These are phyloP conservation scores for Ciborinia camelliae DNA, from an alignment of 2,329 filamentous ascomycete genomes.

Conservation along the genomic window DNA sequence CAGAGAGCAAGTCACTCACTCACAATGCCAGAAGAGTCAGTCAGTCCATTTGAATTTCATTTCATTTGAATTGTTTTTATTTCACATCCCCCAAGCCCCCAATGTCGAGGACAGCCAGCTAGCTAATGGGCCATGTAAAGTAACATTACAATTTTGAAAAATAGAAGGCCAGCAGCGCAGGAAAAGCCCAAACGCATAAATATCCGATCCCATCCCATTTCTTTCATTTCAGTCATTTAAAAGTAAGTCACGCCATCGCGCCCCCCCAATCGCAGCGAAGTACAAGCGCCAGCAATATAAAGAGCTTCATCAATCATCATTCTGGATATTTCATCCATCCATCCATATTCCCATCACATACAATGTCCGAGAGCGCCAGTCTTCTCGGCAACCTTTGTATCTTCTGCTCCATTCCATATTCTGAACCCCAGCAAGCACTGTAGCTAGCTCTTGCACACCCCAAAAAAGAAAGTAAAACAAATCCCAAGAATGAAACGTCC, in stretches of 20 bases:
- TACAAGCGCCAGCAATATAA: conserved; percentile 12
- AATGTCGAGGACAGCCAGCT: not conserved
- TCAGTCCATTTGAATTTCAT: not conserved
- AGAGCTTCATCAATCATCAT: conserved; percentile 11
- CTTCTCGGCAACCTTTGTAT: not conserved
- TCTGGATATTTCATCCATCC: not conserved
- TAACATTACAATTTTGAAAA: conserved; percentile 13
- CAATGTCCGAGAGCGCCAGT: conserved; percentile 3
- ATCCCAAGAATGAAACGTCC: conserved; percentile 29
- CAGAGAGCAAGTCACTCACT: not conserved
- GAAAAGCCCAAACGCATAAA: conserved; percentile 3
- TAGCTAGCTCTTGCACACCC: not conserved
- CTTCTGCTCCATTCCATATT: not conserved
- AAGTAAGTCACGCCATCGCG: not conserved
- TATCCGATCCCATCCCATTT: not conserved
- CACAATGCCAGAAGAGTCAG: too few relatives aligned
- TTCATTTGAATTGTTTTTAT: not conserved
- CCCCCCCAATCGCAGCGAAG: not conserved
- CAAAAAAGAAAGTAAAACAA: conserved; percentile 11
- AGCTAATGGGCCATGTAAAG: conserved; percentile 2
- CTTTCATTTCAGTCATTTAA: conserved; percentile 3
- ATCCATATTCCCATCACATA: not conserved
- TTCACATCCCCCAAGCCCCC: not conserved
- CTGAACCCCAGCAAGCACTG: not conserved
- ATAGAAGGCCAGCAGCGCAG: conserved; percentile 6